These are phyloP conservation scores for Aquanectria penicillioides DNA, from an alignment of 2,329 filamentous ascomycete genomes.

Conservation along the genomic window DNA sequence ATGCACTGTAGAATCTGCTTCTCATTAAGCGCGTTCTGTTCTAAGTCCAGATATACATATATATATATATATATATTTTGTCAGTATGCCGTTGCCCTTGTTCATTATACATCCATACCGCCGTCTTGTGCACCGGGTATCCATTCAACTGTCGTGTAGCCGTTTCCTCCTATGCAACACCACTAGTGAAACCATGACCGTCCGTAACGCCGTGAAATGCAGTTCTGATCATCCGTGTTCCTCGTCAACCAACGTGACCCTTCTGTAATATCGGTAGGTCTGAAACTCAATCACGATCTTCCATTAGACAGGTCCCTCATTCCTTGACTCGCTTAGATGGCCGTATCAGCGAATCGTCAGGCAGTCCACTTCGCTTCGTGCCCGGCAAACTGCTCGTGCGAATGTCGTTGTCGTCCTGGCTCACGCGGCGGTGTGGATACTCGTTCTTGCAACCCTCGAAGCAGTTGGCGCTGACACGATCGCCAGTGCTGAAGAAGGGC, in stretches of 20 bases:
- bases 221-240: not conserved
- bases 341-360: slow-evolving; percentile 78
- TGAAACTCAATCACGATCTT: not conserved
- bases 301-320: slow-evolving; percentile 22
- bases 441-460: slow-evolving; percentile 90
- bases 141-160: not conserved
- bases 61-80: too few species aligned
- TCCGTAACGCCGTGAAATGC: slow-evolving; percentile 31
- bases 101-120: slow-evolving; percentile 7
- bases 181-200: slow-evolving; percentile 5
- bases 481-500: slow-evolving; percentile 83
- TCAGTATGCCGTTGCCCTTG: not conserved
- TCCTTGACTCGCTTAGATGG: slow-evolving; percentile 73
- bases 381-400: slow-evolving; percentile 88
- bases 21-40: too few species aligned
- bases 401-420: slow-evolving; percentile 95
- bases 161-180: not conserved
- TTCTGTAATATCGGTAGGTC: not conserved
- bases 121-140: slow-evolving; percentile 31
- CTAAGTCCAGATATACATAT: too few species aligned
- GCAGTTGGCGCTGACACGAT: slow-evolving; percentile 81
- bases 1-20: too few species aligned
- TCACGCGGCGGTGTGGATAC: slow-evolving; percentile 91
- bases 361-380: slow-evolving; percentile 87
- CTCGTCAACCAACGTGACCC: slow-evolving; percentile 1